A percentile compares a stretch with the other conserved stretches of the same genome.
phyloP scores from a whole-genome alignment of 352 stramenopile species.

The Phytopythium sindhum region DNA sequence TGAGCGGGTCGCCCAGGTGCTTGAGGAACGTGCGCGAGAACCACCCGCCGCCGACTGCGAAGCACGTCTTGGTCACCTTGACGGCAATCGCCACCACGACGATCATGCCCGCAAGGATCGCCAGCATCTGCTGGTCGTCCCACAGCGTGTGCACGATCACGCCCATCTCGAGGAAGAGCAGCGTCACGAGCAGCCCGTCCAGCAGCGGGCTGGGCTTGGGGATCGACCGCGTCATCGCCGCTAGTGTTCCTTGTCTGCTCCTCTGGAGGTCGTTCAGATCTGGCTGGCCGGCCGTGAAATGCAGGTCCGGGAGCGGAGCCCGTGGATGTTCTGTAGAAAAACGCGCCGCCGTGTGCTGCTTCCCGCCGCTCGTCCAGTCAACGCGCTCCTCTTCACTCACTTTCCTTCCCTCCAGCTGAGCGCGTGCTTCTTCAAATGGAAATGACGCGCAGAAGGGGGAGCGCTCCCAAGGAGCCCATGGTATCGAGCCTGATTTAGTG shows the following conservation, averaged over 20 bases:
- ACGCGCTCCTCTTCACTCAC: too few relatives aligned
- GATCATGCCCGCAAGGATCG: constrained; percentile 56
- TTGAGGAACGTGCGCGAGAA: constrained; percentile 79
- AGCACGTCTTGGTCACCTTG: constrained; percentile 61
- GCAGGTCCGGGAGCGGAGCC: neutral
- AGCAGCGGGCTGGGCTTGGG: constrained; percentile 64
- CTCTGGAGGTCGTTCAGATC: neutral
- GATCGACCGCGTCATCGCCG: constrained; percentile 51
- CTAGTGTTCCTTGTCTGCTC: neutral
- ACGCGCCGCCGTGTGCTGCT: neutral
- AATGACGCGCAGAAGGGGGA: neutral
- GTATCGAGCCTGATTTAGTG: too few relatives aligned
- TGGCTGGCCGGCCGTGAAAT: neutral
- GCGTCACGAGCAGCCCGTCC: constrained; percentile 55
- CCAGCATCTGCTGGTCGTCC: constrained; percentile 68
- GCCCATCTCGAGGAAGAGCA: constrained; percentile 60
- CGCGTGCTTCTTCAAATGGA: constrained; percentile 1
- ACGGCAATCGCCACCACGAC: constrained; percentile 70
- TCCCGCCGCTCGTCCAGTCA: neutral
- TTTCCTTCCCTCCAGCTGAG: neutral
- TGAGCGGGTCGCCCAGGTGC: constrained; percentile 77
- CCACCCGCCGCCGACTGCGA: constrained; percentile 58
- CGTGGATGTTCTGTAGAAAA: neutral
- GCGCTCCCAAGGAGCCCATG: too few relatives aligned
- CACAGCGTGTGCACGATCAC: constrained; percentile 62